These are phyloP conservation scores for Debaryomyces sp. DNA, from an alignment of 1,139 yeast genomes.

Conservation along the genomic window DNA sequence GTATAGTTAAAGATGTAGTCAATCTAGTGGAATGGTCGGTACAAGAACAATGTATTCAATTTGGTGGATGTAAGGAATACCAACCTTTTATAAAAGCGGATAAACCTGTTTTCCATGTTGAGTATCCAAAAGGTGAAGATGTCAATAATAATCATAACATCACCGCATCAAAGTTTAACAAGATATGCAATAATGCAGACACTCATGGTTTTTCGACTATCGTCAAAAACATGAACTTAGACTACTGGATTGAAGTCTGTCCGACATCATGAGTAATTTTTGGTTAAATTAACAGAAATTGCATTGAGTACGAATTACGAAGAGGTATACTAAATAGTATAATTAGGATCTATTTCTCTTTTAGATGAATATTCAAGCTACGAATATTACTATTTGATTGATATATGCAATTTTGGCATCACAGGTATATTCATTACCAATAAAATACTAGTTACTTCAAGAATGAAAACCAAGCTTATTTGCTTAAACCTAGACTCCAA, in stretches of 20 bases:
- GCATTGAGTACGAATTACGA: background rate
- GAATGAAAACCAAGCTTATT: too few relatives aligned
- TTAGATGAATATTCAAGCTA: background rate
- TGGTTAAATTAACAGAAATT: background rate
- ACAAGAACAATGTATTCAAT: conserved; percentile 25
- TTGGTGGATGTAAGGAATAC: conserved; percentile 21
- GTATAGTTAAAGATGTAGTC: conserved; percentile 18
- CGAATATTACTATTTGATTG: background rate
- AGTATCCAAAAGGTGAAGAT: conserved; percentile 22
- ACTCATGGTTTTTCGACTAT: conserved; percentile 20
- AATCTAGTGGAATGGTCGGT: conserved; percentile 20
- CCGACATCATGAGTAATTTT: background rate
- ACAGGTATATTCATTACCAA: background rate
- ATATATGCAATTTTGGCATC: background rate
- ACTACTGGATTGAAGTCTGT: conserved; percentile 16
- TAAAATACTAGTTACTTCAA: background rate
- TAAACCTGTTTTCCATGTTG: conserved; percentile 24
- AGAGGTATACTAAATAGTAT: background rate
- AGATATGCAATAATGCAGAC: conserved; percentile 14
- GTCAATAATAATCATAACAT: conserved; percentile 12
- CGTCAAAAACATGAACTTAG: conserved; percentile 23
- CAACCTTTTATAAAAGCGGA: conserved; percentile 14
- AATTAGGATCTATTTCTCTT: too few relatives aligned
- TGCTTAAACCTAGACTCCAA: too few relatives aligned
- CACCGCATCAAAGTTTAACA: conserved; percentile 3